These are phyloP conservation scores for Irpex sp. DNA, from an alignment of 1,284 basidiomycete genomes.

Conservation along the genomic window DNA sequence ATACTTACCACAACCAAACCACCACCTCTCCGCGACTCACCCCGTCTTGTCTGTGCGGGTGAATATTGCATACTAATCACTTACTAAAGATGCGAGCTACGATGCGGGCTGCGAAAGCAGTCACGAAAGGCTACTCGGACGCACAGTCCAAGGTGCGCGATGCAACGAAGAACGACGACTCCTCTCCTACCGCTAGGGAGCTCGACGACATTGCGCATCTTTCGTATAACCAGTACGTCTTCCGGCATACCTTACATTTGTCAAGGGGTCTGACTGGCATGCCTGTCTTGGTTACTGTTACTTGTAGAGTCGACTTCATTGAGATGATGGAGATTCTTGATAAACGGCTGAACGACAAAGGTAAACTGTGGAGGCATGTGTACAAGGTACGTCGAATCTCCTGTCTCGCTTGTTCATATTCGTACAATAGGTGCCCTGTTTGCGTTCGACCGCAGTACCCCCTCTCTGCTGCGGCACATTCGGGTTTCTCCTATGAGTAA, in stretches of 20 bases:
- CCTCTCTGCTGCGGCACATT: not conserved
- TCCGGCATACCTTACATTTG: not conserved
- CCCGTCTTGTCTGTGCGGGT: too few relatives aligned
- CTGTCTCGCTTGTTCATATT: not conserved
- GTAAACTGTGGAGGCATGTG: slow-evolving; percentile 99
- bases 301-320: slow-evolving; percentile 84
- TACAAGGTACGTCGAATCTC: slow-evolving; percentile 69
- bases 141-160: slow-evolving; percentile 91
- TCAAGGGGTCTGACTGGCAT: not conserved
- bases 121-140: slow-evolving; percentile 89
- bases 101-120: slow-evolving; percentile 85
- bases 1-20: too few relatives aligned
- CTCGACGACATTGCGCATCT: slow-evolving; percentile 98
- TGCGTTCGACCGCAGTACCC: too few relatives aligned
- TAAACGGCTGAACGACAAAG: slow-evolving; percentile 97
- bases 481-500: not conserved
- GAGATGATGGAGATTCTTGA: slow-evolving; percentile 99
- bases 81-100: slow-evolving; percentile 49
- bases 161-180: slow-evolving; percentile 95
- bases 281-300: not conserved
- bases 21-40: too few relatives aligned
- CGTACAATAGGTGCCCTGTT: not conserved
- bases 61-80: slow-evolving; percentile 22
- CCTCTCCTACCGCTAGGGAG: slow-evolving; percentile 93
- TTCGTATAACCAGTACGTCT: slow-evolving; percentile 88